phyloP scores from a whole-genome alignment of 495 filamentous ascomycete genomes.

The Apodospora peruviana region DNA sequence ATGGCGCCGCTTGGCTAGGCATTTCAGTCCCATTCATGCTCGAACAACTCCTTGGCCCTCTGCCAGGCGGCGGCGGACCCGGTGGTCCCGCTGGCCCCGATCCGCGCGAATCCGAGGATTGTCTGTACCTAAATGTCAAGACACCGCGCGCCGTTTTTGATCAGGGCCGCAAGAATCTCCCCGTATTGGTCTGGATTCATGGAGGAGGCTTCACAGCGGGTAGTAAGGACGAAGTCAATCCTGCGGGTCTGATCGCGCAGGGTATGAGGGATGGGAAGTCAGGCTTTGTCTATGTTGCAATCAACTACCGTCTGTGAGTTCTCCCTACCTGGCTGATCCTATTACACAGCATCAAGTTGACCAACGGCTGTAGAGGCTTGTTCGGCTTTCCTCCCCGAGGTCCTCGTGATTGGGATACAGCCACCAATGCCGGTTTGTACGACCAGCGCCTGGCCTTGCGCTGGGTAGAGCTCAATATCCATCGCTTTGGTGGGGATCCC shows the following conservation, averaged over 20 bases:
- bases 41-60: not conserved
- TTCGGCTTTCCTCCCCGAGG: conserved; percentile 5
- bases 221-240: conserved; percentile 5
- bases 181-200: conserved; percentile 14
- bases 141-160: conserved; percentile 7
- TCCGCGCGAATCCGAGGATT: conserved; percentile 7
- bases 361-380: not conserved
- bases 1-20: conserved; percentile 5
- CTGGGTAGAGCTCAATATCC: conserved; percentile 9
- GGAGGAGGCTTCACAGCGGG: conserved; percentile 9
- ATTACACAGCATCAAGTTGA: too few relatives aligned
- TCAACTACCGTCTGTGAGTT: conserved; percentile 14
- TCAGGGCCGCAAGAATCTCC: not conserved
- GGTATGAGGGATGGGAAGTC: conserved; percentile 3
- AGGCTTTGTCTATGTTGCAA: conserved; percentile 7
- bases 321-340: not conserved
- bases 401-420: not conserved
- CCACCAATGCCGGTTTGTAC: conserved; percentile 10
- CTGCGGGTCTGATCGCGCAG: conserved; percentile 6
- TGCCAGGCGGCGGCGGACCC: not conserved
- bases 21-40: conserved; percentile 9
- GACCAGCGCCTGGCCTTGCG: conserved; percentile 11
- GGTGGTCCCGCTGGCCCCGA: not conserved
- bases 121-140: conserved; percentile 8
- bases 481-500: conserved; percentile 8